Evolutionary conservation across 768 basidiomycete species (phyloP).

Genomic region (Hydnum rufescens): DNA sequence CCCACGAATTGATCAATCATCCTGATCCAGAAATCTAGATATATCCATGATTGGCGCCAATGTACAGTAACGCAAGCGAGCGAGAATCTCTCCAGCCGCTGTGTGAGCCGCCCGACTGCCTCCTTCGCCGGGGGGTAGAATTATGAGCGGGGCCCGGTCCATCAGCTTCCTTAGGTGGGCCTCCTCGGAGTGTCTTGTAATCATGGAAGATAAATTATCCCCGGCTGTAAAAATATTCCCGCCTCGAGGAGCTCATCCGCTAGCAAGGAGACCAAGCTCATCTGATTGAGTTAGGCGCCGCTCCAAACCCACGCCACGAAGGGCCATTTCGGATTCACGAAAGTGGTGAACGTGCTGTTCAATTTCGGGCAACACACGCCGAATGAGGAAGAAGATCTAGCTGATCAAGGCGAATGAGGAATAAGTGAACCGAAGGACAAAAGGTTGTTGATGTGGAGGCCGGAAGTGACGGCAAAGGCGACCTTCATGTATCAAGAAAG

Average conservation of each 20-base stretch:
- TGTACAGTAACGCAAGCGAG: conserved; percentile 66
- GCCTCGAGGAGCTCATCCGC: conserved; percentile 43
- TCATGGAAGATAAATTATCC: conserved; percentile 70
- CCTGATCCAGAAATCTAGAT: conserved; percentile 95
- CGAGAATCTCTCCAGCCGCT: conserved; percentile 61
- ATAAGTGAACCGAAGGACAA: conserved; percentile 38
- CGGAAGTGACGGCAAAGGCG: conserved; percentile 76
- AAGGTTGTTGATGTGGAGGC: conserved; percentile 59
- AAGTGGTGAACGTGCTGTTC: conserved; percentile 81
- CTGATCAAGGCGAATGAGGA: conserved; percentile 33
- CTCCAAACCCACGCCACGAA: conserved; percentile 66
- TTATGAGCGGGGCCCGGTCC: conserved; percentile 45
- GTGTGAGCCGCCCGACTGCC: conserved; percentile 49
- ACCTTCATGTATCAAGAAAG: conserved; percentile 77
- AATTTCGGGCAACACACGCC: conserved; percentile 70
- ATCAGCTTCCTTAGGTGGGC: conserved; percentile 56
- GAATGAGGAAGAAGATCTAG: conserved; percentile 65
- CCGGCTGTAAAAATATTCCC: conserved; percentile 68
- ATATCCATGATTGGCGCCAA: conserved; percentile 81
- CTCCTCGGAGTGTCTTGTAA: conserved; percentile 80
- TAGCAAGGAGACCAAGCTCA: conserved; percentile 73
- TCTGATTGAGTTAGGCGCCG: conserved; percentile 74
- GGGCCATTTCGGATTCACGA: conserved; percentile 68
- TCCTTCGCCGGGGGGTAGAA: conserved; percentile 60
- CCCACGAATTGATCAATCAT: conserved; percentile 80